A percentile compares a stretch with the other conserved stretches of the same genome.
Conservation (phyloP, 331 rosid genomes). For the Acacia concinna region DNA sequence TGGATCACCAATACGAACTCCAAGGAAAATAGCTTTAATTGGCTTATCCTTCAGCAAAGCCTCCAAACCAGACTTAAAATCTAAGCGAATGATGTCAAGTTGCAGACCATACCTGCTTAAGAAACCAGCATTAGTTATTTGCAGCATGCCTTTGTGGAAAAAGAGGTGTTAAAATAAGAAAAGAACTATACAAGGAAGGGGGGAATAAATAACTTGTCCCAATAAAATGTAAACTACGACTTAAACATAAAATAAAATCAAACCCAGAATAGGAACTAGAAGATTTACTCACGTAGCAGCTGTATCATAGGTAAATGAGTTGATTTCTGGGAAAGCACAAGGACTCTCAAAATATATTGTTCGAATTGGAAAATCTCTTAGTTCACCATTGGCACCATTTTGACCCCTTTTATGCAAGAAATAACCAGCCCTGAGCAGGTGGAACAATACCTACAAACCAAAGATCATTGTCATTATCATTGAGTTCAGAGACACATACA, state of each 20-base stretch:
- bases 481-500: slow-evolving; percentile 19
- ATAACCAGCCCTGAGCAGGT: slow-evolving; percentile 93
- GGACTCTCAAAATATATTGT: slow-evolving; percentile 91
- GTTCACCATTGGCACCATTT: slow-evolving; percentile 57
- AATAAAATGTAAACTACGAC: background rate
- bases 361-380: slow-evolving; percentile 69
- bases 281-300: slow-evolving; percentile 69
- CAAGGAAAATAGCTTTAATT: slow-evolving; percentile 91
- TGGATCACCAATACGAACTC: slow-evolving; percentile 99
- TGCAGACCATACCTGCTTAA: slow-evolving; percentile 80
- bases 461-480: slow-evolving; percentile 35
- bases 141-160: background rate
- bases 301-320: slow-evolving; percentile 81
- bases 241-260: background rate
- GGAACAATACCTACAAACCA: slow-evolving; percentile 83
- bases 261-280: slow-evolving; percentile 22
- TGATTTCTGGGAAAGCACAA: slow-evolving; percentile 87
- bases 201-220: background rate
- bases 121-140: slow-evolving; percentile 27
- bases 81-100: slow-evolving; percentile 81
- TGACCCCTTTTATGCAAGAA: slow-evolving; percentile 72
- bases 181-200: background rate
- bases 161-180: background rate
- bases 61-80: slow-evolving; percentile 98
- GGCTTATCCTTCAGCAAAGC: slow-evolving; percentile 76